phyloP scores from a whole-genome alignment of 2,329 filamentous ascomycete genomes.

The Ascomycota sp. region DNA sequence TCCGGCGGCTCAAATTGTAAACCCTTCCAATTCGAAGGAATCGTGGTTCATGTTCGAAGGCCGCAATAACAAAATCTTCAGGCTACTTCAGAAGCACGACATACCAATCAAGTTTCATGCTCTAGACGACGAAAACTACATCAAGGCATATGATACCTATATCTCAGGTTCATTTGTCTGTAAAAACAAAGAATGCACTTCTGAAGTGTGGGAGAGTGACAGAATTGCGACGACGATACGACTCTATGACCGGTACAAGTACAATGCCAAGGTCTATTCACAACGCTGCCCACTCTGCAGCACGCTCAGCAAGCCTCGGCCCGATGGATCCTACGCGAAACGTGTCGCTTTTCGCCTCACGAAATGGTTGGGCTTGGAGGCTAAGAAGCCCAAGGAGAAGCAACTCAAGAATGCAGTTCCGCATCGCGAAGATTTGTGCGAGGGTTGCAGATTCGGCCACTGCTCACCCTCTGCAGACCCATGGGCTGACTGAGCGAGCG shows the following conservation, averaged over 20 bases:
- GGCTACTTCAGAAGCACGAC: no score
- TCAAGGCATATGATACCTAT: no score
- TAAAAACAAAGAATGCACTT: no score
- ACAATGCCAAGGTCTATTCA: slow-evolving; percentile 17
- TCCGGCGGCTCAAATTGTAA: no score
- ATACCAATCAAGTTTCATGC: no score
- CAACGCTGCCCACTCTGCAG: slow-evolving; percentile 15
- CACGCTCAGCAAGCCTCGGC: slow-evolving; percentile 6
- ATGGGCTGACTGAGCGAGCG: background rate
- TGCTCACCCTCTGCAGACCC: no score
- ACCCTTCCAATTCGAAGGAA: no score
- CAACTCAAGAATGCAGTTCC: slow-evolving; percentile 1
- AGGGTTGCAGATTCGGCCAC: slow-evolving; percentile 15
- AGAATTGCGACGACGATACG: slow-evolving; percentile 14
- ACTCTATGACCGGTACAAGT: slow-evolving; percentile 8
- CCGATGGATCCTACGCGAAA: slow-evolving; percentile 14
- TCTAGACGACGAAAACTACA: no score
- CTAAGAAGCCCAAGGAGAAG: slow-evolving; percentile 3
- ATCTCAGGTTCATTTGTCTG: no score
- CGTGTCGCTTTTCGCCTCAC: slow-evolving; percentile 16
- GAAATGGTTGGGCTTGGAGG: slow-evolving; percentile 12
- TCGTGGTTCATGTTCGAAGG: no score
- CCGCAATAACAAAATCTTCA: no score
- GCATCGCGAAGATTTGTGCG: slow-evolving; percentile 11
- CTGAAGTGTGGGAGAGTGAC: slow-evolving; percentile 18